Evolutionary conservation across 2,329 filamentous ascomycete species (phyloP).

Genomic region (Xylariales sp.): DNA sequence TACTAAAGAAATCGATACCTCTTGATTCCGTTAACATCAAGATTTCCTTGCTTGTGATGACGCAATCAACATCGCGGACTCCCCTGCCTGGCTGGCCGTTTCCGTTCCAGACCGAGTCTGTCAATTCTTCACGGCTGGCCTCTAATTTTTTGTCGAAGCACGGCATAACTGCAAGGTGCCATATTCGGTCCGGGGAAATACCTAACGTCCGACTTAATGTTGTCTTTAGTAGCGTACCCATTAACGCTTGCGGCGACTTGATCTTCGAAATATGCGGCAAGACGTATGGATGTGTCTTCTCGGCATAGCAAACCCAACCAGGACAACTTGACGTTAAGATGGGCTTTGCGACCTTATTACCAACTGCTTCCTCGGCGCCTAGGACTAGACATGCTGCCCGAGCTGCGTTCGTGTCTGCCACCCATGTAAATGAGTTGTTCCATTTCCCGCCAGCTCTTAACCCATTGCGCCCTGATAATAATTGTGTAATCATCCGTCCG

Average conservation of each 20-base stretch:
- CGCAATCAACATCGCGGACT: constrained; percentile 93
- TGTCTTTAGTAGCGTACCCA: constrained; percentile 90
- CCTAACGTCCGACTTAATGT: constrained; percentile 78
- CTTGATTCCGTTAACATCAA: constrained; percentile 88
- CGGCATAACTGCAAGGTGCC: constrained; percentile 96
- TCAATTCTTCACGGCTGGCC: constrained; percentile 92
- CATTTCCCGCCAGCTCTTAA: constrained; percentile 76
- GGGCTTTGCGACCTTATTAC: constrained; percentile 60
- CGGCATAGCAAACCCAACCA: constrained; percentile 98
- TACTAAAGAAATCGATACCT: constrained; percentile 77
- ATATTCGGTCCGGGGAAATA: constrained; percentile 82
- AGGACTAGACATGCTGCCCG: constrained; percentile 86
- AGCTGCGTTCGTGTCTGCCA: constrained; percentile 88
- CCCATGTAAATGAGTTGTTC: constrained; percentile 85
- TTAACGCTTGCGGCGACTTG: constrained; percentile 93
- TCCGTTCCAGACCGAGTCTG: constrained; percentile 77
- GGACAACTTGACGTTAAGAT: constrained; percentile 92
- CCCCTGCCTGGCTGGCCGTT: constrained; percentile 62
- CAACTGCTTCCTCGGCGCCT: constrained; percentile 76
- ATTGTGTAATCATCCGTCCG: constrained; percentile 82
- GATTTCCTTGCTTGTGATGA: constrained; percentile 95
- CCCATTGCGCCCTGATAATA: constrained; percentile 77
- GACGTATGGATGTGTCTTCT: constrained; percentile 96
- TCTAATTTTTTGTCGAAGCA: constrained; percentile 99
- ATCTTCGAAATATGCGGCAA: constrained; percentile 89